phyloP scores from a whole-genome alignment of 495 filamentous ascomycete genomes.

The Penicillium parvum region DNA sequence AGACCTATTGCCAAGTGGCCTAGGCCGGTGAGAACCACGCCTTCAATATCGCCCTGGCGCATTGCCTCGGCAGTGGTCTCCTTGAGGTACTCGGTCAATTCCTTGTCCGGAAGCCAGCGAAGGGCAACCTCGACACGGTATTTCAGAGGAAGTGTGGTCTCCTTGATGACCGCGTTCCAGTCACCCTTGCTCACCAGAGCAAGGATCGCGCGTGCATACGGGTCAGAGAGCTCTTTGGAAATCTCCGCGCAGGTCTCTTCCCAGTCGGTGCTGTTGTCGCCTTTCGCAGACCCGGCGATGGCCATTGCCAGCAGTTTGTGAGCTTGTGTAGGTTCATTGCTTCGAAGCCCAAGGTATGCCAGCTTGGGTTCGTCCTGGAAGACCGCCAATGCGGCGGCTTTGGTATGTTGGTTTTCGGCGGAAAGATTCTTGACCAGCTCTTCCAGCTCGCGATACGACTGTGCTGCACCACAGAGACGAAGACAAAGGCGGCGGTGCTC shows the following conservation, averaged over 20 bases:
- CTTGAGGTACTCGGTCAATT: slow-evolving; percentile 68
- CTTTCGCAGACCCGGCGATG: slow-evolving; percentile 51
- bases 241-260: slow-evolving; percentile 56
- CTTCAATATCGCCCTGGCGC: slow-evolving; percentile 77
- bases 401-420: slow-evolving; percentile 63
- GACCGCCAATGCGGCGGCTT: slow-evolving; percentile 72
- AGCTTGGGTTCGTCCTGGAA: slow-evolving; percentile 65
- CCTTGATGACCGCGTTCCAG: slow-evolving; percentile 78
- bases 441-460: slow-evolving; percentile 59
- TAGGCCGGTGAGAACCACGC: slow-evolving; percentile 82
- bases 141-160: slow-evolving; percentile 74
- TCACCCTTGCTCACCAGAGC: slow-evolving; percentile 84
- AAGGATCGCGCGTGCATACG: slow-evolving; percentile 87
- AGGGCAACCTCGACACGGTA: slow-evolving; percentile 85
- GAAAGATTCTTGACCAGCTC: slow-evolving; percentile 56
- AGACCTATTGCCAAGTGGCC: slow-evolving; percentile 72
- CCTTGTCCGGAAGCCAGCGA: slow-evolving; percentile 73
- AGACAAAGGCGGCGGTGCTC: slow-evolving; percentile 77
- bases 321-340: slow-evolving; percentile 38
- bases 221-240: slow-evolving; percentile 65
- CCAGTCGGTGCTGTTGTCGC: slow-evolving; percentile 51
- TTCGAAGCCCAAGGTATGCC: slow-evolving; percentile 42
- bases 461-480: slow-evolving; percentile 69
- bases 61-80: slow-evolving; percentile 58
- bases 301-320: slow-evolving; percentile 53